Evolutionary conservation across 169 alveolate species (phyloP).

Genomic region (Sarcocystis neurona): DNA sequence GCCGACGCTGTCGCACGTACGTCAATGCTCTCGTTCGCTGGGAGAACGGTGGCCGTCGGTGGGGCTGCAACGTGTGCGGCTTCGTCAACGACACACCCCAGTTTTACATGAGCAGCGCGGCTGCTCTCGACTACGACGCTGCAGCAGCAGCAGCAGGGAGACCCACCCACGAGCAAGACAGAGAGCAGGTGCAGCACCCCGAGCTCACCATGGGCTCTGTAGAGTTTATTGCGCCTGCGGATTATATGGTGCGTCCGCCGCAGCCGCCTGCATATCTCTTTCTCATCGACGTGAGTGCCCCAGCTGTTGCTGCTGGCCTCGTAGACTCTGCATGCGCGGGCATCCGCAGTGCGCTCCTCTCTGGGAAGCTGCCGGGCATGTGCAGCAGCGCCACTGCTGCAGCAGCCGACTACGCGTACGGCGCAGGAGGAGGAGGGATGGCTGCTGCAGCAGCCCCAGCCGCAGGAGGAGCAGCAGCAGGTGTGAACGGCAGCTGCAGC

Average conservation of each 20-base stretch:
- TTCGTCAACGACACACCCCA: constrained; percentile 88
- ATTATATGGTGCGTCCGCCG: constrained; percentile 96
- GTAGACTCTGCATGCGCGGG: constrained; percentile 36
- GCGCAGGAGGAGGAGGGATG: not conserved
- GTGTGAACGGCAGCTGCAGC: not conserved
- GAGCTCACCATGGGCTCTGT: constrained; percentile 93
- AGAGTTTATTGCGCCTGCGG: constrained; percentile 95
- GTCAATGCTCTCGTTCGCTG: constrained; percentile 95
- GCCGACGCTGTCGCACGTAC: constrained; percentile 78
- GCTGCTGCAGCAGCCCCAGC: no score
- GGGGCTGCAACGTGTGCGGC: constrained; percentile 97
- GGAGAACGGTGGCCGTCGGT: constrained; percentile 93
- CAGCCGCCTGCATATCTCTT: constrained; percentile 94
- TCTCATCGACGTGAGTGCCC: constrained; percentile 63
- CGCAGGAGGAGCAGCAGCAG: no score
- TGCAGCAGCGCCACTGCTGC: not conserved
- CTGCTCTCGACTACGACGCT: not conserved
- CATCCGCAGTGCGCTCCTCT: constrained; percentile 26
- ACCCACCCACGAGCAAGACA: constrained; percentile 76
- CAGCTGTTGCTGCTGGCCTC: constrained; percentile 69
- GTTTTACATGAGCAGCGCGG: constrained; percentile 48
- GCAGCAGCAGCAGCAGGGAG: not conserved
- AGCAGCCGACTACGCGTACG: not conserved
- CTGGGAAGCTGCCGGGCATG: constrained; percentile 39
- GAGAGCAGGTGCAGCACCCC: constrained; percentile 87